Percentiles rank a stretch among this genome's conserved stretches.
These are phyloP conservation scores for peach (Prunus persica) DNA, from an alignment of 306 rosid genomes.

Conservation along the genomic window DNA sequence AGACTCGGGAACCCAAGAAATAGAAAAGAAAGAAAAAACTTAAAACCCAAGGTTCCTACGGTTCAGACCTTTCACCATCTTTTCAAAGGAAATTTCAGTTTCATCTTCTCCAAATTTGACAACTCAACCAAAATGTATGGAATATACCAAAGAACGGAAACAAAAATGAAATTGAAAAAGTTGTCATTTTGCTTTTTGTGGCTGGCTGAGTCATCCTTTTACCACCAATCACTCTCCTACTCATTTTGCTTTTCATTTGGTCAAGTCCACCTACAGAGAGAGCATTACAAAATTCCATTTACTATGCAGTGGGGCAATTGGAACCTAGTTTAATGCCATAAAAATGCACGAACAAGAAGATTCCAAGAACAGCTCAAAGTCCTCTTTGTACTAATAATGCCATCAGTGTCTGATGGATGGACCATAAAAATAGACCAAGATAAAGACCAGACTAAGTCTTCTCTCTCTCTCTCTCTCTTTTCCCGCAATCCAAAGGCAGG, in stretches of 20 bases:
- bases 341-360: constrained; percentile 5
- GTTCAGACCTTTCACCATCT: background rate
- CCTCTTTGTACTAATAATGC: background rate
- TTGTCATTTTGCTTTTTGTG: background rate
- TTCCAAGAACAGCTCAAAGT: constrained; percentile 4
- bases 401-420: background rate
- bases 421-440: too few relatives aligned
- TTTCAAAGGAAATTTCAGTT: background rate
- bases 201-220: background rate
- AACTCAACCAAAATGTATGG: background rate
- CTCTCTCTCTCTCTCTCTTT: too few relatives aligned
- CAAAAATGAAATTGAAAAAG: background rate
- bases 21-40: background rate
- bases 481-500: background rate
- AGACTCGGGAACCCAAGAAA: too few relatives aligned
- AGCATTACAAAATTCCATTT: background rate
- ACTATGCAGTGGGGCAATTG: background rate
- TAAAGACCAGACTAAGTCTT: too few relatives aligned
- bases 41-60: background rate
- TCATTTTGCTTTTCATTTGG: too few relatives aligned
- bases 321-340: background rate
- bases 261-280: too few relatives aligned
- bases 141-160: background rate
- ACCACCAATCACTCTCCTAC: background rate
- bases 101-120: background rate